Evolutionary conservation across 768 basidiomycete species (phyloP).

Genomic region (Lentinula aciculospora): DNA sequence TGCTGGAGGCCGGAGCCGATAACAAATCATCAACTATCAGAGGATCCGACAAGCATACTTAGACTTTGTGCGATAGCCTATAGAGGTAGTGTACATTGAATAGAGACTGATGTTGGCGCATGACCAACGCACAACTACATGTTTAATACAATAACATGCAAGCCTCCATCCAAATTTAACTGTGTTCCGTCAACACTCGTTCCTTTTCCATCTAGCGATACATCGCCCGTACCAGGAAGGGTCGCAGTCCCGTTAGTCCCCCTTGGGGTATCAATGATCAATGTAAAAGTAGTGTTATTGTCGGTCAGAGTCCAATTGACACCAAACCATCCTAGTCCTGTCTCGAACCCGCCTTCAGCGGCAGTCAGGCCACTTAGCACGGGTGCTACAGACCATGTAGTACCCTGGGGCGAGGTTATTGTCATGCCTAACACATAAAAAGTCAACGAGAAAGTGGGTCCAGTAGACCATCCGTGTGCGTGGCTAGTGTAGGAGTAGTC

Average conservation of each 20-base stretch:
- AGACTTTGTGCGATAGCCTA: no score
- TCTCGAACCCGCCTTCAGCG: constrained; percentile 42
- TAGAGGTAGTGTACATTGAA: no score
- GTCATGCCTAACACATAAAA: constrained; percentile 41
- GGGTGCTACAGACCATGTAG: constrained; percentile 37
- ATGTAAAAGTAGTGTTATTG: constrained; percentile 10
- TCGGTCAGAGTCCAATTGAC: constrained; percentile 28
- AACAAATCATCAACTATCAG: no score
- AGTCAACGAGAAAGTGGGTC: constrained; percentile 42
- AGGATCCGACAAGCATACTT: no score
- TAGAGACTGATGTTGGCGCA: no score
- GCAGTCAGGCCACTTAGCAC: constrained; percentile 32
- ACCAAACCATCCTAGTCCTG: constrained; percentile 38
- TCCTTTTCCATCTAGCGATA: constrained; percentile 13
- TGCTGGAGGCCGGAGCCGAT: background rate
- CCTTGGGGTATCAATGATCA: constrained; percentile 19
- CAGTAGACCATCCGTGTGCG: constrained; percentile 44
- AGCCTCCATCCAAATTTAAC: background rate
- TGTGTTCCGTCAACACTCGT: background rate
- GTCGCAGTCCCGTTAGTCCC: constrained; percentile 21
- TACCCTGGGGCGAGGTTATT: constrained; percentile 33
- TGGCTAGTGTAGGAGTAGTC: constrained; percentile 42
- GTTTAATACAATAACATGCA: background rate
- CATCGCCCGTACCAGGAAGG: constrained; percentile 19
- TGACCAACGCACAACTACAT: background rate